Conservation (phyloP, 2,329 filamentous ascomycete species). For the Juglanconis juglandina region DNA sequence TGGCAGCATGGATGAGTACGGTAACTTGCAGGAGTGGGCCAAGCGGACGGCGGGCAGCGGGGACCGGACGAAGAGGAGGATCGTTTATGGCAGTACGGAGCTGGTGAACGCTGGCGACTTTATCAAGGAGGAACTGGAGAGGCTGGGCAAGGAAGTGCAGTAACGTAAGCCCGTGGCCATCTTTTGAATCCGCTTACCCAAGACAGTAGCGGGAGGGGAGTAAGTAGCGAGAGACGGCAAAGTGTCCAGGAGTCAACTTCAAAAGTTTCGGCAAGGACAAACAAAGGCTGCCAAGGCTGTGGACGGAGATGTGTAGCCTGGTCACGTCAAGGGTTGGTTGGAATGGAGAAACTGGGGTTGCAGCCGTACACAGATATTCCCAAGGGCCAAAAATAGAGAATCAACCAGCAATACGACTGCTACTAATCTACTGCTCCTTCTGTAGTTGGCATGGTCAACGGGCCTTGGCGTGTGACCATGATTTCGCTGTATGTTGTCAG, state of each 20-base stretch:
- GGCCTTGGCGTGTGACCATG: too few species aligned
- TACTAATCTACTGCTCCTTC: not conserved
- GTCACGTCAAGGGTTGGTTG: too few species aligned
- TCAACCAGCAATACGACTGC: not conserved
- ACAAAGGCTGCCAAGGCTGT: too few species aligned
- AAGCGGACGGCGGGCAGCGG: conserved; percentile 62
- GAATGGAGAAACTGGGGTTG: not conserved
- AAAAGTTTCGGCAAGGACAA: too few species aligned
- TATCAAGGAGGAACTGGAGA: conserved; percentile 60
- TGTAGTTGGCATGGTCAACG: too few species aligned
- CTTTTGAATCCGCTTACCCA: not conserved
- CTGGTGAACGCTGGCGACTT: conserved; percentile 68
- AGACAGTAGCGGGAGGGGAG: not conserved
- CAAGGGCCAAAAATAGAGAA: not conserved
- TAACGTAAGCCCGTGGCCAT: not conserved
- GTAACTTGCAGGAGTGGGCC: conserved; percentile 95
- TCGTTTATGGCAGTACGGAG: conserved; percentile 94
- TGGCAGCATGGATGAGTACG: conserved; percentile 98
- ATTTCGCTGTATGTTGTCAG: too few species aligned
- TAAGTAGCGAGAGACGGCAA: too few species aligned
- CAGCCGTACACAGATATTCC: not conserved
- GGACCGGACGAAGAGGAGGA: conserved; percentile 66
- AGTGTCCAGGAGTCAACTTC: too few species aligned
- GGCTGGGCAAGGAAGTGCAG: conserved; percentile 55
- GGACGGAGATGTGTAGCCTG: too few species aligned